phyloP scores from a whole-genome alignment of 805 yeast genomes.

The Maudiozyma saulgeensis region DNA sequence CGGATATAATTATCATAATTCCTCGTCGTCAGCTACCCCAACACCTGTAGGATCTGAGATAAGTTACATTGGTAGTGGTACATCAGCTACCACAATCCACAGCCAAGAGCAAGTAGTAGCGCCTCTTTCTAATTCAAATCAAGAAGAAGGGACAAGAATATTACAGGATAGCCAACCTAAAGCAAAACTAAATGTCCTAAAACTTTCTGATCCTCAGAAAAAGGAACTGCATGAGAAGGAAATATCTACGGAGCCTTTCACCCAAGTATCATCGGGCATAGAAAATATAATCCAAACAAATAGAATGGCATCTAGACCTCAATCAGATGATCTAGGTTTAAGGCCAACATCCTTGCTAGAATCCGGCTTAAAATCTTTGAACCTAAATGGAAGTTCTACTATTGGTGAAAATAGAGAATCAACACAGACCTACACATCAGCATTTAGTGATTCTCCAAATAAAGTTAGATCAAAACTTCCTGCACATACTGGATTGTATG shows the following conservation, averaged over 20 bases:
- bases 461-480: constrained; percentile 14
- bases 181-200: constrained; percentile 17
- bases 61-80: background rate
- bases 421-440: constrained; percentile 16
- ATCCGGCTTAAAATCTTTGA: constrained; percentile 13
- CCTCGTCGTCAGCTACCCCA: background rate
- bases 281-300: background rate
- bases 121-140: background rate
- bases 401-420: constrained; percentile 11
- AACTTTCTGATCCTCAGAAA: constrained; percentile 22
- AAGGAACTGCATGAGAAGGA: constrained; percentile 14
- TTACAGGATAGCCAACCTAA: background rate
- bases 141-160: too few relatives aligned
- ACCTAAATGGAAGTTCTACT: constrained; percentile 5
- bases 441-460: constrained; percentile 19
- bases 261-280: background rate
- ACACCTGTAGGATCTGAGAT: background rate
- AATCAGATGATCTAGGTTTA: constrained; percentile 8
- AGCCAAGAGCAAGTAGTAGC: constrained; percentile 1
- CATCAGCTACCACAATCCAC: background rate
- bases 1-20: background rate
- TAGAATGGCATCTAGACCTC: background rate
- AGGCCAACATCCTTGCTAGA: constrained; percentile 16
- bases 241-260: background rate
- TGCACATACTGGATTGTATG: constrained; percentile 16